These are phyloP conservation scores for Haplosporangium gracile DNA, from an alignment of 192 early-diverging fungal species.

Conservation along the genomic window DNA sequence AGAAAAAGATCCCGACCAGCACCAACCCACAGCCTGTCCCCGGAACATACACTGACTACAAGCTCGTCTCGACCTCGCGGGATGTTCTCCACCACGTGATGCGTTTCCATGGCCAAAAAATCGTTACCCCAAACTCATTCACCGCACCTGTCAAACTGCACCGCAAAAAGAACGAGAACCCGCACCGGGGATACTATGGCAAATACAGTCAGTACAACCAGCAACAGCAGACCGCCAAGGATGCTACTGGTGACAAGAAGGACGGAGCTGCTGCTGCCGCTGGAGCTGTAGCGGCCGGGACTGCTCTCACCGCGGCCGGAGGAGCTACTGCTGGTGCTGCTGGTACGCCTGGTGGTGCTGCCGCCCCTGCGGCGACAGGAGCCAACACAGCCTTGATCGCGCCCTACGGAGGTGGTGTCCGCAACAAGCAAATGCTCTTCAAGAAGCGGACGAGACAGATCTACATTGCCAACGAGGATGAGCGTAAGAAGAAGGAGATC, in stretches of 20 bases:
- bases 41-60: slow-evolving; percentile 70
- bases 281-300: slow-evolving; percentile 51
- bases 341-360: slow-evolving; percentile 56
- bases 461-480: slow-evolving; percentile 79
- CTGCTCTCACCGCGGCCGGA: slow-evolving; percentile 50
- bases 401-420: slow-evolving; percentile 78
- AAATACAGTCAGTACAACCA: slow-evolving; percentile 27
- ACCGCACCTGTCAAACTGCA: slow-evolving; percentile 70
- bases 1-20: slow-evolving; percentile 30
- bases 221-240: slow-evolving; percentile 2
- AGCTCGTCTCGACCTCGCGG: slow-evolving; percentile 68
- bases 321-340: slow-evolving; percentile 53
- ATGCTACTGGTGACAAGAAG: slow-evolving; percentile 10
- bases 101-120: slow-evolving; percentile 70
- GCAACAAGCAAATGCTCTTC: slow-evolving; percentile 84
- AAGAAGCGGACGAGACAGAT: slow-evolving; percentile 88
- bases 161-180: slow-evolving; percentile 55
- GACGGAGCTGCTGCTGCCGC: background rate
- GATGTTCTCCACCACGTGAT: slow-evolving; percentile 75
- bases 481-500: slow-evolving; percentile 77
- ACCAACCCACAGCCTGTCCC: slow-evolving; percentile 34
- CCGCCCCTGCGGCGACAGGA: slow-evolving; percentile 61
- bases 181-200: slow-evolving; percentile 17
- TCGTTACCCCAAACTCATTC: slow-evolving; percentile 66
- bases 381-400: slow-evolving; percentile 78